Evolutionary conservation across 768 basidiomycete genomes (phyloP).

Genomic region (Trichaptum fuscoviolaceum): DNA sequence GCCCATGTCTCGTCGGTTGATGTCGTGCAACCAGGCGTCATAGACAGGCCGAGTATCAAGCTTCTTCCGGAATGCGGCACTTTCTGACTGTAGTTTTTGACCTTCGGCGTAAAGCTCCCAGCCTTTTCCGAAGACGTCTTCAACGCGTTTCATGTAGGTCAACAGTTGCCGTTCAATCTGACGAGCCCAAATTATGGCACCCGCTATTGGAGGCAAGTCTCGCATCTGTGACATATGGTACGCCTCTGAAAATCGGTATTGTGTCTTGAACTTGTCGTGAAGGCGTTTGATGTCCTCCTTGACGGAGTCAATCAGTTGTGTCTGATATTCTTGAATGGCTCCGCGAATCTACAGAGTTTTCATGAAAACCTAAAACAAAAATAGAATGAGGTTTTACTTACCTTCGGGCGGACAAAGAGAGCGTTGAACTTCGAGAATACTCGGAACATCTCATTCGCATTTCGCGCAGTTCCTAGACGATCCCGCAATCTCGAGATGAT

Average conservation of each 20-base stretch:
- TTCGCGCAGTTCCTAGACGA: conserved; percentile 88
- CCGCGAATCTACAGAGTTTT: conserved; percentile 71
- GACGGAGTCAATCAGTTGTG: conserved; percentile 96
- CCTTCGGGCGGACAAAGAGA: conserved; percentile 93
- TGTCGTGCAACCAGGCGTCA: conserved; percentile 95
- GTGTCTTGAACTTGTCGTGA: conserved; percentile 94
- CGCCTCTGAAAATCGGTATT: conserved; percentile 92
- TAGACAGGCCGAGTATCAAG: conserved; percentile 91
- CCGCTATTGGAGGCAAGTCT: conserved; percentile 95
- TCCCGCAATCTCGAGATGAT: conserved; percentile 93
- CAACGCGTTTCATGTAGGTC: conserved; percentile 98
- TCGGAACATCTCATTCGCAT: conserved; percentile 99
- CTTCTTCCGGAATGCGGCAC: conserved; percentile 88
- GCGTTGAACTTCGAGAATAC: conserved; percentile 99
- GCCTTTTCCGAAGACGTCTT: conserved; percentile 95
- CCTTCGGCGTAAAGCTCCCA: conserved; percentile 99
- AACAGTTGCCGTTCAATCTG: conserved; percentile 96
- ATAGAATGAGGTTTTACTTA: conserved; percentile 24
- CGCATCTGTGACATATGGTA: conserved; percentile 99
- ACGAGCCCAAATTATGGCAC: conserved; percentile 98
- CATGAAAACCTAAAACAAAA: neutral
- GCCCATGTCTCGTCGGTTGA: conserved; percentile 87
- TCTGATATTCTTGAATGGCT: conserved; percentile 99
- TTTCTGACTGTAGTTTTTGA: conserved; percentile 92
- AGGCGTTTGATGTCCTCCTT: conserved; percentile 96